Conservation (phyloP, 2,329 filamentous ascomycete genomes). For the Didymella pinodella region DNA sequence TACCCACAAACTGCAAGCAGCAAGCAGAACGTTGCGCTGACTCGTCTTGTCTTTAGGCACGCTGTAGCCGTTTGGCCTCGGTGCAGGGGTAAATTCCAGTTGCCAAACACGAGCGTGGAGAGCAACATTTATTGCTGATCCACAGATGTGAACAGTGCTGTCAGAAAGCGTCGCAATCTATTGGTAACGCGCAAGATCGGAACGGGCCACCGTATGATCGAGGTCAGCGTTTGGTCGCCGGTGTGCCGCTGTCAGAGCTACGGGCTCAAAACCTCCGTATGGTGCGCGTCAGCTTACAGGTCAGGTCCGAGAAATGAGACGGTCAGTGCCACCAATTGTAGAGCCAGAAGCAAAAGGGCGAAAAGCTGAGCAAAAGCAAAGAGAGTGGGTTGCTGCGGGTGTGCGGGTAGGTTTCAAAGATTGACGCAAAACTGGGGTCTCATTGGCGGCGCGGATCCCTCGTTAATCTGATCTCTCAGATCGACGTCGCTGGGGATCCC, state of each 20-base stretch:
- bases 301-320: constrained; percentile 21
- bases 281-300: constrained; percentile 23
- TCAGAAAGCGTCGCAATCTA: constrained; percentile 11
- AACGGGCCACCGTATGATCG: constrained; percentile 31
- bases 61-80: constrained; percentile 10
- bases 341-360: constrained; percentile 27
- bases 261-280: constrained; percentile 20
- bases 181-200: constrained; percentile 15
- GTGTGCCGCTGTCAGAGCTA: constrained; percentile 41
- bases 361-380: constrained; percentile 25
- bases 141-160: constrained; percentile 10
- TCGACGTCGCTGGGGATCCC: constrained; percentile 36
- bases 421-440: constrained; percentile 25
- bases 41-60: constrained; percentile 15
- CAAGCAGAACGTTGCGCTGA: constrained; percentile 16
- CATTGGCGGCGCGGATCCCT: constrained; percentile 45
- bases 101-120: constrained; percentile 9
- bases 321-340: constrained; percentile 27
- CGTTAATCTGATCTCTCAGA: constrained; percentile 49
- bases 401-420: constrained; percentile 41
- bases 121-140: constrained; percentile 9
- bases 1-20: constrained; percentile 11
- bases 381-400: constrained; percentile 25
- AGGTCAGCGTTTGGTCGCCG: constrained; percentile 28
- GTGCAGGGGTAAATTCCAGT: constrained; percentile 11